Conservation (phyloP, 179 eudicot species). For the Beta lomatogona region DNA sequence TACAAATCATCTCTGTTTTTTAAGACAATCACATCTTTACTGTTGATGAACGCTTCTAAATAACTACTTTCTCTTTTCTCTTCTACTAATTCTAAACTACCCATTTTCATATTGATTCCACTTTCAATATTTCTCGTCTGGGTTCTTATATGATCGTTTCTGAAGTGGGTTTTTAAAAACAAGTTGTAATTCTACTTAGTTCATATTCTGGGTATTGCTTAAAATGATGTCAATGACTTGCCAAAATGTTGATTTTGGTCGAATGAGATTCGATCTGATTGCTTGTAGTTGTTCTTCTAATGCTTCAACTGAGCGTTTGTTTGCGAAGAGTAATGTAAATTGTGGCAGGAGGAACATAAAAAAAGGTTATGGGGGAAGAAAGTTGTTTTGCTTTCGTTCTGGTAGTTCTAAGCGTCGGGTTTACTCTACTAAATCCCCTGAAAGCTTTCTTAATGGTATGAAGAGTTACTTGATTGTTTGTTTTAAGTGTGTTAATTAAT, state of each 20-base stretch:
- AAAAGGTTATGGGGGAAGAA: slow-evolving; percentile 34
- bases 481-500: background rate
- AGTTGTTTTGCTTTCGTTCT: slow-evolving; percentile 45
- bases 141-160: slow-evolving; percentile 37
- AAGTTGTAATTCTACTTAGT: slow-evolving; percentile 18
- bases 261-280: slow-evolving; percentile 55
- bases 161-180: slow-evolving; percentile 35
- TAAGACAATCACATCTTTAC: background rate
- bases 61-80: background rate
- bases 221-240: slow-evolving; percentile 72
- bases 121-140: slow-evolving; percentile 15
- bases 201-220: slow-evolving; percentile 27
- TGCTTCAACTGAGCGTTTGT: slow-evolving; percentile 41
- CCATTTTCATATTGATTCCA: slow-evolving; percentile 1
- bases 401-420: slow-evolving; percentile 45
- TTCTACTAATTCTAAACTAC: background rate
- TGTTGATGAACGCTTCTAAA: background rate
- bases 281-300: slow-evolving; percentile 67
- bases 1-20: background rate
- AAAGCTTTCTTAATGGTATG: slow-evolving; percentile 65
- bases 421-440: slow-evolving; percentile 60
- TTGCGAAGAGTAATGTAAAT: slow-evolving; percentile 40
- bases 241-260: slow-evolving; percentile 62
- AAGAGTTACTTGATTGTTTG: background rate
- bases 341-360: slow-evolving; percentile 38